These are phyloP conservation scores for Corymbia citriodora DNA, from an alignment of 441 rosid species.

Conservation along the genomic window DNA sequence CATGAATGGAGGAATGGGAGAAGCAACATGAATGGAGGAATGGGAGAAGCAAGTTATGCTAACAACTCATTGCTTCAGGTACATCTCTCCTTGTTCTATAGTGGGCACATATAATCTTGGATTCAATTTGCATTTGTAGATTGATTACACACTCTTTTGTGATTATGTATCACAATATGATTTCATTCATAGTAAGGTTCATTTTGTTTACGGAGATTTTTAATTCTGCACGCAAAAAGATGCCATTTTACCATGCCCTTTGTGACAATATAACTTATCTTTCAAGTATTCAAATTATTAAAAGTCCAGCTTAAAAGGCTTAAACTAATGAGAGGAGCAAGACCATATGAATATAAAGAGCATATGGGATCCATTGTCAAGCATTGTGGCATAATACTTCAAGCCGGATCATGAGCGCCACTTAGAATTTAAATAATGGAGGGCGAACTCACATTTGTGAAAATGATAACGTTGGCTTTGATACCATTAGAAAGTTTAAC, in stretches of 20 bases:
- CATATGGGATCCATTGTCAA: fast-evolving
- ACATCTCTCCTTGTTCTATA: neutral
- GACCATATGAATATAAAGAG: neutral
- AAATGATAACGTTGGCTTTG: too few relatives aligned
- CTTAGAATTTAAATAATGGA: neutral
- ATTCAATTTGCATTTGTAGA: neutral
- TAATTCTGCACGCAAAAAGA: neutral
- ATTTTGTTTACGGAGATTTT: neutral
- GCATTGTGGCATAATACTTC: neutral
- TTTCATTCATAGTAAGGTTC: neutral
- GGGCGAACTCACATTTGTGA: fast-evolving
- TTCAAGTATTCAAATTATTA: neutral
- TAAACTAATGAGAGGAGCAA: fast-evolving
- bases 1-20: conserved; percentile 43
- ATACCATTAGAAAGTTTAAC: too few relatives aligned
- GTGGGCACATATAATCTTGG: neutral
- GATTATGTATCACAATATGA: neutral
- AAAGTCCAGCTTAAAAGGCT: neutral
- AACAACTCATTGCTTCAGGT: conserved; percentile 40
- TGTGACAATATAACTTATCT: neutral
- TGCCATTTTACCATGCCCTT: neutral
- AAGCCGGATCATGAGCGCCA: neutral
- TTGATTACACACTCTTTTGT: neutral
- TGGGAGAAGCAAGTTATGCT: conserved; percentile 35
- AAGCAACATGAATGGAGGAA: conserved; percentile 38